These are phyloP conservation scores for Glonium stellatum DNA, from an alignment of 495 filamentous ascomycete species.

Conservation along the genomic window DNA sequence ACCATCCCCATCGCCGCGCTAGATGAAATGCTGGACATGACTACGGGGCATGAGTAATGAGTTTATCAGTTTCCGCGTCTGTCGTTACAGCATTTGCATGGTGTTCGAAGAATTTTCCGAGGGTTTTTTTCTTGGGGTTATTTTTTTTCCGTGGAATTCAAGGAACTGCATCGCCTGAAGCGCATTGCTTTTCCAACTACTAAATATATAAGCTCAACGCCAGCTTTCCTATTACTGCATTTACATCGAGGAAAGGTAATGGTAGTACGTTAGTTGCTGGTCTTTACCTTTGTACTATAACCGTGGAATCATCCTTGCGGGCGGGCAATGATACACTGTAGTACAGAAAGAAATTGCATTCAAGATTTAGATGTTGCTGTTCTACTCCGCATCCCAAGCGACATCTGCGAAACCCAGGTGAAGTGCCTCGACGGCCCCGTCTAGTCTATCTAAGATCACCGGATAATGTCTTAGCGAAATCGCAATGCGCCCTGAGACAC, in stretches of 20 bases:
- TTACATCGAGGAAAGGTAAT: not conserved
- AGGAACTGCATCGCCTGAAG: not conserved
- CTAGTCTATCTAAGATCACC: not conserved
- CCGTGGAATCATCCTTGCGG: not conserved
- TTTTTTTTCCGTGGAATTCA: not conserved
- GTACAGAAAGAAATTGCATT: not conserved
- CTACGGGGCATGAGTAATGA: not conserved
- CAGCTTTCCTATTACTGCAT: not conserved
- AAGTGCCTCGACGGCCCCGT: no score
- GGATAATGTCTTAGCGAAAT: not conserved
- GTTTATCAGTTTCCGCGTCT: not conserved
- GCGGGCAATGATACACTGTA: not conserved
- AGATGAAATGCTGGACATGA: conserved; percentile 14
- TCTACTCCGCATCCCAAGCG: not conserved
- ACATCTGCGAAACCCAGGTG: not conserved
- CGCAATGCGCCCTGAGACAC: not conserved
- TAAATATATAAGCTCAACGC: not conserved
- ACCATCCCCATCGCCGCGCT: conserved; percentile 26
- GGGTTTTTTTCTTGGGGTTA: not conserved
- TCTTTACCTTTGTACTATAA: not conserved
- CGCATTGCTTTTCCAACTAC: not conserved
- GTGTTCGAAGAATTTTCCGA: not conserved
- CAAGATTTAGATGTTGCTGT: not conserved
- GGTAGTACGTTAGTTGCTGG: not conserved
- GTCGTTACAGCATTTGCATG: not conserved